phyloP scores from a whole-genome alignment of 495 filamentous ascomycete genomes.

The Hypoxylon intermedium region DNA sequence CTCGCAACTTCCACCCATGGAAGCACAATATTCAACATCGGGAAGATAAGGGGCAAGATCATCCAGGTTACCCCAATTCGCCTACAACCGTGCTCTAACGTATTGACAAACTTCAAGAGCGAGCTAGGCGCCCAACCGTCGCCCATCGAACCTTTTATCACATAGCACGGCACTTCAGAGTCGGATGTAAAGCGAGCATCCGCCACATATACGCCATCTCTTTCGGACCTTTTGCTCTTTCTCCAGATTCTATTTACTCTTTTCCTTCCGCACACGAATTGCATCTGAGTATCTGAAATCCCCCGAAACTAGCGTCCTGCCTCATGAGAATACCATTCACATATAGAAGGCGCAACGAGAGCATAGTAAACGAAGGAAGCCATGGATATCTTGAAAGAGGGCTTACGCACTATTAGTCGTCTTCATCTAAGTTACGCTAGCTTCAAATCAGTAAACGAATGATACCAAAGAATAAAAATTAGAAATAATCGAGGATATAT shows the following conservation, averaged over 20 bases:
- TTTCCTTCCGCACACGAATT: constrained; percentile 35
- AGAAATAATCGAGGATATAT: constrained; percentile 20
- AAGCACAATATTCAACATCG: not conserved
- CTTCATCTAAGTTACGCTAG: not conserved
- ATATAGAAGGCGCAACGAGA: constrained; percentile 26
- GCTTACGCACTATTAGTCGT: constrained; percentile 19
- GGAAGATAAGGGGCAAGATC: constrained; percentile 1
- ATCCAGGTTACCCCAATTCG: constrained; percentile 4
- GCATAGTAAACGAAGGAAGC: constrained; percentile 30
- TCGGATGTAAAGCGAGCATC: constrained; percentile 15
- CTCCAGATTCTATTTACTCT: constrained; percentile 12
- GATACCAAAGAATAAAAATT: constrained; percentile 28
- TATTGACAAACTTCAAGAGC: not conserved
- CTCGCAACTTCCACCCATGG: not conserved
- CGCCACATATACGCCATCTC: constrained; percentile 21
- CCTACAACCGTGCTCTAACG: not conserved
- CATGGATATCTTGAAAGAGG: constrained; percentile 9
- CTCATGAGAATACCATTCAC: constrained; percentile 24
- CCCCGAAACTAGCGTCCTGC: not conserved
- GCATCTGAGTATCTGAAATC: constrained; percentile 21
- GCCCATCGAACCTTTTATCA: constrained; percentile 1
- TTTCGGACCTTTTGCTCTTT: constrained; percentile 23
- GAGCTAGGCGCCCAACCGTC: not conserved
- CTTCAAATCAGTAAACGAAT: constrained; percentile 34
- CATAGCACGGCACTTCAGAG: constrained; percentile 11